These are phyloP conservation scores for Cryptococcus jaspeensis DNA, from an alignment of 1,284 basidiomycete genomes.

Conservation along the genomic window DNA sequence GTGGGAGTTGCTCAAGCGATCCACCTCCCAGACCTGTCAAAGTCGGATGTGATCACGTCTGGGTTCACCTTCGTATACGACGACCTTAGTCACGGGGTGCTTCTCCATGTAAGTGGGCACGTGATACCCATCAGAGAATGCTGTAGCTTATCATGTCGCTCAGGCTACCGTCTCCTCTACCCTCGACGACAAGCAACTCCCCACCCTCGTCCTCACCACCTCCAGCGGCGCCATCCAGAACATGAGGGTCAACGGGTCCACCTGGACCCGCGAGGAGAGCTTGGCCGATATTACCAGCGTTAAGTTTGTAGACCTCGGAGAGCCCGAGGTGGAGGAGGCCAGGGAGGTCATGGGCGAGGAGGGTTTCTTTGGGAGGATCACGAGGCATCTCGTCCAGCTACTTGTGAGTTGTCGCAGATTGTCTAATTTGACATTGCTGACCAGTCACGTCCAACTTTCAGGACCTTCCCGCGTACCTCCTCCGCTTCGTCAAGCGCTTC, in stretches of 20 bases:
- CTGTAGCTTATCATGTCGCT: not conserved
- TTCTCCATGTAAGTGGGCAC: slow-evolving; percentile 64
- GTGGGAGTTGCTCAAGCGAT: slow-evolving; percentile 21
- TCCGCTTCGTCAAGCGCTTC: slow-evolving; percentile 69
- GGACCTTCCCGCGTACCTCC: slow-evolving; percentile 69
- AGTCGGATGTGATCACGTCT: slow-evolving; percentile 32
- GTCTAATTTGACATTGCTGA: no score
- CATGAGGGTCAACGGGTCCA: slow-evolving; percentile 62
- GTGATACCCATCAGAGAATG: slow-evolving; percentile 9
- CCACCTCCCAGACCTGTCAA: slow-evolving; percentile 11
- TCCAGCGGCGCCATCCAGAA: slow-evolving; percentile 76
- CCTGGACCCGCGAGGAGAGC: slow-evolving; percentile 82
- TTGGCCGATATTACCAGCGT: slow-evolving; percentile 66
- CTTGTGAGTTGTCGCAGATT: no score
- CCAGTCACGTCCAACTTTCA: slow-evolving; percentile 35
- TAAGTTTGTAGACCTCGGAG: slow-evolving; percentile 76
- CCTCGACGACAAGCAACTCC: slow-evolving; percentile 19
- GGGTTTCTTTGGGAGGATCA: slow-evolving; percentile 59
- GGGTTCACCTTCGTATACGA: slow-evolving; percentile 72
- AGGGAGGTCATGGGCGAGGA: slow-evolving; percentile 56
- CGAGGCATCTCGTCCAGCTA: slow-evolving; percentile 64
- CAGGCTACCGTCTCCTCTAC: slow-evolving; percentile 26
- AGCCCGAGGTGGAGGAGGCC: slow-evolving; percentile 57
- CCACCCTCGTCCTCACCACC: slow-evolving; percentile 60
- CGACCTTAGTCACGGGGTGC: slow-evolving; percentile 66